phyloP scores from a whole-genome alignment of 78 protist species.

The Dictyostelium brefeldianum region DNA sequence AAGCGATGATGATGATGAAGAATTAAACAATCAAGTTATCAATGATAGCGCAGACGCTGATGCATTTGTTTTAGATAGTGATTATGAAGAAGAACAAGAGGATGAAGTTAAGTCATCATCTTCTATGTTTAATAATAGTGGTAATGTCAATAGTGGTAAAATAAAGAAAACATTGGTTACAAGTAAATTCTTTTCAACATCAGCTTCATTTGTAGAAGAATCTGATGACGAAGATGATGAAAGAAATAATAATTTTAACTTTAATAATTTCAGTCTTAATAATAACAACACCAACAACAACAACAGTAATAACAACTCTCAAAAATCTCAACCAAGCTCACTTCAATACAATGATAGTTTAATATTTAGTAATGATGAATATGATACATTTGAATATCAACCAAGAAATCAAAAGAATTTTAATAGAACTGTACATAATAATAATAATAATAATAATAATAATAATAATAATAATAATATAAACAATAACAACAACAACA shows the following conservation, averaged over 20 bases:
- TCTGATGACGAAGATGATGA: not conserved
- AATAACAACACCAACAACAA: not conserved
- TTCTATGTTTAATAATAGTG: constrained; percentile 10
- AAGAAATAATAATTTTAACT: not conserved
- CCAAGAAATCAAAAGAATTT: not conserved
- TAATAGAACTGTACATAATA: not conserved
- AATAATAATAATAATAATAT: not conserved
- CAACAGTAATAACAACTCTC: not conserved
- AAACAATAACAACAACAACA: not conserved
- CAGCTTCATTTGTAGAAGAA: not conserved
- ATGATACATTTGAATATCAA: not conserved
- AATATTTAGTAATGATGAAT: not conserved
- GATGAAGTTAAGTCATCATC: not conserved
- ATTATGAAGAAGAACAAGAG: constrained; percentile 36
- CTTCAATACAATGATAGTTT: not conserved
- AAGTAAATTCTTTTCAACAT: not conserved
- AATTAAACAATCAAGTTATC: not conserved
- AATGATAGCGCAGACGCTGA: not conserved
- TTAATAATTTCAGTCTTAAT: not conserved
- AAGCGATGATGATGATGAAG: not conserved
- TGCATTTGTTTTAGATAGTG: constrained; percentile 24
- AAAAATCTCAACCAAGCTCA: not conserved
- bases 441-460: not conserved
- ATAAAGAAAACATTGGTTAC: not conserved
- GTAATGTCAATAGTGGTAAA: not conserved